These are phyloP conservation scores for Periconia sp. DNA, from an alignment of 2,329 filamentous ascomycete genomes.

Conservation along the genomic window DNA sequence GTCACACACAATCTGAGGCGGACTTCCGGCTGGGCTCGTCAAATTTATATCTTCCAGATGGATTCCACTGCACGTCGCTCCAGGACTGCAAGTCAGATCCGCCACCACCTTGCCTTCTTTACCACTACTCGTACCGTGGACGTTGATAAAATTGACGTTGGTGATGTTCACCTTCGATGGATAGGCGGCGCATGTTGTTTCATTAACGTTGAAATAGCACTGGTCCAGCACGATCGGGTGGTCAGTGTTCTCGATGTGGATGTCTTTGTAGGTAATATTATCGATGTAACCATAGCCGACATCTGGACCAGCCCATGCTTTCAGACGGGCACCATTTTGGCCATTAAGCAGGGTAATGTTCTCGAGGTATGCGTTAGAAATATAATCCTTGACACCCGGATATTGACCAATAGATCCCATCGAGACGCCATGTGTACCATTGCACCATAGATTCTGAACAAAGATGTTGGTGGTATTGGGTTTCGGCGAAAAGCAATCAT, in stretches of 20 bases:
- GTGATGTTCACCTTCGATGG: constrained; percentile 65
- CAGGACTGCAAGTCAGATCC: constrained; percentile 62
- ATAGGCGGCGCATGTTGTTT: constrained; percentile 58
- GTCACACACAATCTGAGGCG: constrained; percentile 56
- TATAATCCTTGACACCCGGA: constrained; percentile 37
- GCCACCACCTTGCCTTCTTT: constrained; percentile 62
- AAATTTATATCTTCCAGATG: constrained; percentile 62
- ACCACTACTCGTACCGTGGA: constrained; percentile 63
- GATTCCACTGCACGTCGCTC: constrained; percentile 64
- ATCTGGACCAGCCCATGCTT: constrained; percentile 65
- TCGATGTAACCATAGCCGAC: constrained; percentile 66
- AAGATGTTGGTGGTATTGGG: constrained; percentile 43
- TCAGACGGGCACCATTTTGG: constrained; percentile 63
- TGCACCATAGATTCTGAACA: constrained; percentile 42
- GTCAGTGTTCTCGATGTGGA: constrained; percentile 65
- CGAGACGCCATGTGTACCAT: constrained; percentile 40
- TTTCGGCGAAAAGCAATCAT: constrained; percentile 41
- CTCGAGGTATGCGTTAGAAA: constrained; percentile 59
- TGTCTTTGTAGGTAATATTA: constrained; percentile 68
- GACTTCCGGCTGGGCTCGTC: constrained; percentile 55
- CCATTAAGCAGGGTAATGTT: constrained; percentile 64
- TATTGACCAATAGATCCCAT: constrained; percentile 43
- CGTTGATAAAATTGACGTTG: constrained; percentile 65
- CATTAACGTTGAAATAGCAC: constrained; percentile 66
- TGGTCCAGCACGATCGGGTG: constrained; percentile 65